A percentile compares a stretch with the other conserved stretches of the same genome.
Conservation (phyloP, 148 eudicot species). For the Polygonum maritimum region DNA sequence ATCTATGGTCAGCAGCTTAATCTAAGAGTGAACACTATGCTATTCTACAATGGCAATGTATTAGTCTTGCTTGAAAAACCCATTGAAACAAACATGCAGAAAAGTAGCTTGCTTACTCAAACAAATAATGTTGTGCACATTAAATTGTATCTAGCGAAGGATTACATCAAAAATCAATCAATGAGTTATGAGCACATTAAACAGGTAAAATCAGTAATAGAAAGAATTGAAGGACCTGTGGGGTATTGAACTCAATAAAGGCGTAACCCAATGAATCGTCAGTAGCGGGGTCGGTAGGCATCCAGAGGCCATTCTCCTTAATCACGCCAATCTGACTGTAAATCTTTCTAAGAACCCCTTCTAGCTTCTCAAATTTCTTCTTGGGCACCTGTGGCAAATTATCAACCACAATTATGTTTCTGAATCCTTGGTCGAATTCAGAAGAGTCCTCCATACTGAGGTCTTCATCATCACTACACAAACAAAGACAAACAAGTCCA, state of each 20-base stretch:
- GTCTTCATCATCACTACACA: slow-evolving; percentile 53
- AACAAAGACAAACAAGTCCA: too few relatives aligned
- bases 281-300: slow-evolving; percentile 61
- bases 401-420: slow-evolving; percentile 68
- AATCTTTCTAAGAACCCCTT: slow-evolving; percentile 67
- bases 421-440: slow-evolving; percentile 60
- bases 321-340: slow-evolving; percentile 63
- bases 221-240: slow-evolving; percentile 44
- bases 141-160: too few relatives aligned
- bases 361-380: slow-evolving; percentile 78
- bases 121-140: too few relatives aligned
- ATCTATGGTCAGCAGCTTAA: too few relatives aligned
- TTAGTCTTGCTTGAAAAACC: too few relatives aligned
- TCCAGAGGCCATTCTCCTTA: slow-evolving; percentile 74
- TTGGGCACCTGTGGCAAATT: slow-evolving; percentile 67
- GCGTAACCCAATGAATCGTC: slow-evolving; percentile 64
- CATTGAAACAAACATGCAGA: too few relatives aligned
- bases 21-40: too few relatives aligned
- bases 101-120: too few relatives aligned
- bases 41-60: too few relatives aligned
- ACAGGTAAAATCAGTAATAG: too few relatives aligned
- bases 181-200: too few relatives aligned
- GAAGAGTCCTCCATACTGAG: slow-evolving; percentile 25
- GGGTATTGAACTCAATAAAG: slow-evolving; percentile 78
- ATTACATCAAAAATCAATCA: too few relatives aligned